Percentiles rank a stretch among this genome's conserved stretches.
These are phyloP conservation scores for Sporothrix curviconia DNA, from an alignment of 2,329 filamentous ascomycete species.

Conservation along the genomic window DNA sequence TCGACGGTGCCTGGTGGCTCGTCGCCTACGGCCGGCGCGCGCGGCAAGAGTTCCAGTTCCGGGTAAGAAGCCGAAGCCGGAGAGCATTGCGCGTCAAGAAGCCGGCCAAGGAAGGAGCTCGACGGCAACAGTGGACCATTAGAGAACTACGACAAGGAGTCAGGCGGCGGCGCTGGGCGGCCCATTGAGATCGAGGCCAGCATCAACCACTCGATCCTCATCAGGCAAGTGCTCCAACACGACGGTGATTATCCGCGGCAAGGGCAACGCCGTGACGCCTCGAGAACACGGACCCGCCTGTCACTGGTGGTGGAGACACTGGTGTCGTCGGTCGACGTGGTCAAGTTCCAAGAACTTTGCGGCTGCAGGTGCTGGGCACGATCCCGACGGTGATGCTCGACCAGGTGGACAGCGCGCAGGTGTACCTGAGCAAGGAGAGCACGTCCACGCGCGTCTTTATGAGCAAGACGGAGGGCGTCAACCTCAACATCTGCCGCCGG, in stretches of 20 bases:
- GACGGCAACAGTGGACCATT: constrained; percentile 87
- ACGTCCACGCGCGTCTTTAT: constrained; percentile 75
- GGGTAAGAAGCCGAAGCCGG: constrained; percentile 78
- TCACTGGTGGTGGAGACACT: constrained; percentile 85
- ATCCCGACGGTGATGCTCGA: constrained; percentile 87
- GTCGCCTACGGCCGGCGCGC: constrained; percentile 33
- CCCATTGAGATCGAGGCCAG: constrained; percentile 76
- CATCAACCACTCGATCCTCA: constrained; percentile 82
- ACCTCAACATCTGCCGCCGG: constrained; percentile 67
- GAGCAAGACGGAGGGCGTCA: constrained; percentile 81
- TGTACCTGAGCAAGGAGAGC: constrained; percentile 81
- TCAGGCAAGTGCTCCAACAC: constrained; percentile 87
- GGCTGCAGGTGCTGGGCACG: constrained; percentile 78
- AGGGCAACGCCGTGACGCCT: constrained; percentile 95
- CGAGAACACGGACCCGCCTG: constrained; percentile 78
- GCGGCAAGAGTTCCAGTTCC: constrained; percentile 83
- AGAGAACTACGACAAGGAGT: constrained; percentile 84
- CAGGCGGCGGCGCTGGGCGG: constrained; percentile 30
- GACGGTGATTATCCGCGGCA: constrained; percentile 82
- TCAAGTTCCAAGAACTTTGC: constrained; percentile 94
- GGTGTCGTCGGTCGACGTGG: constrained; percentile 85
- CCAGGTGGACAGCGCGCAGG: constrained; percentile 80
- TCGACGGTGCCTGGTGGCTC: constrained; percentile 59
- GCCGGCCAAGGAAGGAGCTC: constrained; percentile 68
- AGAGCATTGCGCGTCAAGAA: constrained; percentile 81